A percentile compares a stretch with the other conserved stretches of the same genome.
phyloP scores from a whole-genome alignment of 2,329 filamentous ascomycete species.

The Incumbomyces lentus region DNA sequence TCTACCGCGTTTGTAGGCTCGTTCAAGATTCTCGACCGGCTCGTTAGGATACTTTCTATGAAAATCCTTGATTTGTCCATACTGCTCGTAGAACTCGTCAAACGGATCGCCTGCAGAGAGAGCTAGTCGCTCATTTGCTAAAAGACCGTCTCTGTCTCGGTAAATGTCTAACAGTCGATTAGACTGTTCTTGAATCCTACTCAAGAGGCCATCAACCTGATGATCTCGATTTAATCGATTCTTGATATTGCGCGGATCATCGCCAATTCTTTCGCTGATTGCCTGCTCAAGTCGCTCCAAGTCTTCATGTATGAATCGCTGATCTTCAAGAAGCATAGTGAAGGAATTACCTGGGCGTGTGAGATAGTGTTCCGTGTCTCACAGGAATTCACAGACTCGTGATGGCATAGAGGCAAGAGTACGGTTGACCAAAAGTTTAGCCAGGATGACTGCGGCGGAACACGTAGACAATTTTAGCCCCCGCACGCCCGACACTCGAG shows the following conservation, averaged over 20 bases:
- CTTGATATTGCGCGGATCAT: conserved; percentile 83
- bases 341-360: neutral
- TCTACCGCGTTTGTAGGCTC: conserved; percentile 67
- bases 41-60: conserved; percentile 89
- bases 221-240: conserved; percentile 85
- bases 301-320: conserved; percentile 91
- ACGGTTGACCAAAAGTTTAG: too few relatives aligned
- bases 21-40: conserved; percentile 87
- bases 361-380: too few relatives aligned
- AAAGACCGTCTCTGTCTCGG: conserved; percentile 61
- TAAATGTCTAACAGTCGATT: conserved; percentile 72
- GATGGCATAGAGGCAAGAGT: too few relatives aligned
- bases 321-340: conserved; percentile 76
- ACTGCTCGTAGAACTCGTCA: conserved; percentile 80
- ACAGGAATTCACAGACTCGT: too few relatives aligned
- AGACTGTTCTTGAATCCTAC: conserved; percentile 80
- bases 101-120: conserved; percentile 79
- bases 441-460: too few relatives aligned
- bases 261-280: conserved; percentile 74
- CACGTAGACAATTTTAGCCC: too few relatives aligned
- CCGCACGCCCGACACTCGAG: too few relatives aligned
- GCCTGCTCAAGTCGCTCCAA: conserved; percentile 91
- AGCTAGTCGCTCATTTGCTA: conserved; percentile 69
- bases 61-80: conserved; percentile 72
- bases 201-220: conserved; percentile 75